phyloP scores from a whole-genome alignment of 2,329 filamentous ascomycete species.

The Aspergillus ibericus region DNA sequence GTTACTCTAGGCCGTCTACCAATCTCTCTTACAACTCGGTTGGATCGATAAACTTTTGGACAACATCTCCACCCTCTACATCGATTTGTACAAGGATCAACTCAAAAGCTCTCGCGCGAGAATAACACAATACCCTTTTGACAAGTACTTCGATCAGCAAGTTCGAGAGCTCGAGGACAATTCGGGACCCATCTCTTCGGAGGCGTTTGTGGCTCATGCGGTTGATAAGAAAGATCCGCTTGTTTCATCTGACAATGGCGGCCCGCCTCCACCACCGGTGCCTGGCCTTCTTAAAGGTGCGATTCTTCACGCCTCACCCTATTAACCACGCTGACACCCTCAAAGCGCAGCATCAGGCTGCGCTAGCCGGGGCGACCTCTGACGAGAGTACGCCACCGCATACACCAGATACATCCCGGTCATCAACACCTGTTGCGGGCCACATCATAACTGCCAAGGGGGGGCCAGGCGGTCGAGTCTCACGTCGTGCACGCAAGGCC shows the following conservation, averaged over 20 bases:
- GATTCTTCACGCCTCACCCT: background rate
- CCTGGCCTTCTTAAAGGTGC: slow-evolving; percentile 53
- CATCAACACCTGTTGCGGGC: slow-evolving; percentile 66
- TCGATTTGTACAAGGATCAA: slow-evolving; percentile 85
- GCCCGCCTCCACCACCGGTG: slow-evolving; percentile 53
- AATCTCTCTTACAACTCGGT: slow-evolving; percentile 87
- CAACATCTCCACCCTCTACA: slow-evolving; percentile 88
- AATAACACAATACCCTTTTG: slow-evolving; percentile 79
- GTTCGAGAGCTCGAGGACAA: slow-evolving; percentile 67
- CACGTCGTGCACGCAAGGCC: slow-evolving; percentile 75
- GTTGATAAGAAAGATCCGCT: slow-evolving; percentile 50
- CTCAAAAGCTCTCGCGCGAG: slow-evolving; percentile 78
- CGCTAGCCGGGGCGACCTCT: slow-evolving; percentile 50
- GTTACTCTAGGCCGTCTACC: slow-evolving; percentile 77
- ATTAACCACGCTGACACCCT: slow-evolving; percentile 22
- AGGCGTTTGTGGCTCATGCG: slow-evolving; percentile 43
- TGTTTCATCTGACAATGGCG: slow-evolving; percentile 51
- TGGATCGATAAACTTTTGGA: slow-evolving; percentile 98
- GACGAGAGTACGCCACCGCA: slow-evolving; percentile 68
- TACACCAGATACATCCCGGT: slow-evolving; percentile 75
- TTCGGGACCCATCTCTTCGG: slow-evolving; percentile 43
- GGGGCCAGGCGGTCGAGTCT: slow-evolving; percentile 74
- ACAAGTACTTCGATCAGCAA: slow-evolving; percentile 93
- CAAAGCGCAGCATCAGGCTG: slow-evolving; percentile 47
- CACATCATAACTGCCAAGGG: slow-evolving; percentile 72